Base-by-base conservation (phyloP, 2,329 filamentous ascomycete genomes). In the Colletotrichum musae region DNA sequence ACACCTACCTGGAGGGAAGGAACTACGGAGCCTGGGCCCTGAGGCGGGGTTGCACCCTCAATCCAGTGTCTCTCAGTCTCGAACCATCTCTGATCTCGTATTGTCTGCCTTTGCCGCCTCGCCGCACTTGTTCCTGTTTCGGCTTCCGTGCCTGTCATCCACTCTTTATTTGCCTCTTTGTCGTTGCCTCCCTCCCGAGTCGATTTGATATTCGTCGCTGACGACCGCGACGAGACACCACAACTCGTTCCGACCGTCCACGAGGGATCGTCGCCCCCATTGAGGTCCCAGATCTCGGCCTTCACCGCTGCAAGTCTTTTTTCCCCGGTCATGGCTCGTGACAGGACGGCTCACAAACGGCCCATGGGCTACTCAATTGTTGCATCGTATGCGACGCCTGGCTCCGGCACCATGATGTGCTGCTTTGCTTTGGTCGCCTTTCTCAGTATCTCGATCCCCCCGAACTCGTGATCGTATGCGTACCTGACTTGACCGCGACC, bases 401-500 rank as follows among this genome's bases (percentile, higher is more conserved):
- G 26, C 39, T 48, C 18, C 28, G 43, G 24, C 26, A 32, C 18
- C 58, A 41, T 53, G 47, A 53, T 18, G 16, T 18, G 21, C n/a
- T 7, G 21, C 18, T n/a, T 47, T 18, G n/a, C 41, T 36, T 36
- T 47, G 21, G 60, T 65, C 39, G 41, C 26, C 47, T 21, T 36
- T 48, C 41, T 47, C 28, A n/a, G 50, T 65, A 69, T 65, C 60
- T 66, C 65, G 41, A 64, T 68, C 60, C 36, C 52, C 52, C 7
- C 54, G 48, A 58, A 53, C 56, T 43, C n/a, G 32, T 66, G 21
- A 24, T 24, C 21, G 56, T 66, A n/a, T 51, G 21, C 62, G 56
- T 66, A 69, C 62, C 66, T 69, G 66, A 66, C 56, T 60, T 64
- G 45, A 45, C 51, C 26, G 66, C 62, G 47, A 66, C 56, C 66